phyloP scores from a whole-genome alignment of 345 rosid genomes.

The Cardamine chenopodiifolia region DNA sequence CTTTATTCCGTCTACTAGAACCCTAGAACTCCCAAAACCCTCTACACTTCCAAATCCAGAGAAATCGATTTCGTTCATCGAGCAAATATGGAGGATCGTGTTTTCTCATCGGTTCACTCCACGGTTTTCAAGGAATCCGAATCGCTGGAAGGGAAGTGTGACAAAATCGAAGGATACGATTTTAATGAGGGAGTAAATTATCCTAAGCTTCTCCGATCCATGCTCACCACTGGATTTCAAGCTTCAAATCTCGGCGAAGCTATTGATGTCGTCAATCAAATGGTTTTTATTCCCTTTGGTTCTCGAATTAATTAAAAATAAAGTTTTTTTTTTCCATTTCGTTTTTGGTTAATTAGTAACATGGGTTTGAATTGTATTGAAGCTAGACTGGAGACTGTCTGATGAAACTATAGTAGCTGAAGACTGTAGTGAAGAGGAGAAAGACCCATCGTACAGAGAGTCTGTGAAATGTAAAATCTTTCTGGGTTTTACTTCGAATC shows the following conservation, averaged over 20 bases:
- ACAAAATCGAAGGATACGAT: constrained; percentile 76
- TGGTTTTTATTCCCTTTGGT: constrained; percentile 49
- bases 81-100: constrained; percentile 48
- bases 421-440: constrained; percentile 77
- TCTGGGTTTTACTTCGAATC: constrained; percentile 96
- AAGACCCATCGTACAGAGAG: constrained; percentile 57
- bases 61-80: not conserved
- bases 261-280: constrained; percentile 70
- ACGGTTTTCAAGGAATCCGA: constrained; percentile 82
- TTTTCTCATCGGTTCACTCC: constrained; percentile 59
- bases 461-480: constrained; percentile 84
- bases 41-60: not conserved
- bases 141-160: constrained; percentile 61
- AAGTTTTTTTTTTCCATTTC: not conserved
- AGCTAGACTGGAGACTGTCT: constrained; percentile 92
- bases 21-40: constrained; percentile 34
- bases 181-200: constrained; percentile 74
- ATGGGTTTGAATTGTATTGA: constrained; percentile 53
- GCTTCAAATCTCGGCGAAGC: constrained; percentile 96
- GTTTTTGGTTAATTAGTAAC: constrained; percentile 25
- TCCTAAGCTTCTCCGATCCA: constrained; percentile 62
- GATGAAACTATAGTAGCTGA: constrained; percentile 61
- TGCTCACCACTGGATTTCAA: constrained; percentile 90
- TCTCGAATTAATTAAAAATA: not conserved
- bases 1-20: constrained; percentile 18